phyloP scores from a whole-genome alignment of 2,329 filamentous ascomycete species.

The Penicillium glabrum region DNA sequence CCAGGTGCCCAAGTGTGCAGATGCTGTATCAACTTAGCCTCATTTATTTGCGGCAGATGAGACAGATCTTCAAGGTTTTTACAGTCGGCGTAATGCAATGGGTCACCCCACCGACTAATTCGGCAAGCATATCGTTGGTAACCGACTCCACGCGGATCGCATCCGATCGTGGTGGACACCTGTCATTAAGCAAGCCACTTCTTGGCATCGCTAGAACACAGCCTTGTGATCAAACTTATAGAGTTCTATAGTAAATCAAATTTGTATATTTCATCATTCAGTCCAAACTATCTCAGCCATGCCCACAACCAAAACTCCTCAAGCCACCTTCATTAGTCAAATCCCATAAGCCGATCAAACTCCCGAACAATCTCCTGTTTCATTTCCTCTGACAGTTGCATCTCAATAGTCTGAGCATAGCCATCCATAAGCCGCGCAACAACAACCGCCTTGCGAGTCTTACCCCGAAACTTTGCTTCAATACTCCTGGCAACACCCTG shows the following conservation, averaged over 20 bases:
- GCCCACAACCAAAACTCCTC: not conserved
- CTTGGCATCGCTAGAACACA: no score
- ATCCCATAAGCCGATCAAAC: constrained; percentile 14
- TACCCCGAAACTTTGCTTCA: constrained; percentile 18
- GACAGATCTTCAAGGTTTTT: not conserved
- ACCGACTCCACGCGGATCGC: not conserved
- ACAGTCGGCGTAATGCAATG: not conserved
- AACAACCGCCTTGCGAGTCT: constrained; percentile 20
- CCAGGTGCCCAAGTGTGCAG: no score
- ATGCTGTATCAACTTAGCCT: no score
- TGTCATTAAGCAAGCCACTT: no score
- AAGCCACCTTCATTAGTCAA: not conserved
- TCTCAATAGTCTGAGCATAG: constrained; percentile 10
- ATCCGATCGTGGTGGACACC: no score
- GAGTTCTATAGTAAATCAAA: no score
- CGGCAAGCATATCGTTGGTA: not conserved
- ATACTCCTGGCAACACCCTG: constrained; percentile 25
- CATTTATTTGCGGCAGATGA: no score
- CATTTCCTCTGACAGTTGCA: constrained; percentile 17
- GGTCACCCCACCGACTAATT: not conserved
- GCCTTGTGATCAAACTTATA: no score
- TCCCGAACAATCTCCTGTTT: constrained; percentile 13
- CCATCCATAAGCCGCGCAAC: constrained; percentile 16
- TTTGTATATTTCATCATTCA: no score
- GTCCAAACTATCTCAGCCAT: not conserved